Evolutionary conservation across 2,329 filamentous ascomycete genomes (phyloP).

Genomic region (Phaeosphaeriaceae sp.): DNA sequence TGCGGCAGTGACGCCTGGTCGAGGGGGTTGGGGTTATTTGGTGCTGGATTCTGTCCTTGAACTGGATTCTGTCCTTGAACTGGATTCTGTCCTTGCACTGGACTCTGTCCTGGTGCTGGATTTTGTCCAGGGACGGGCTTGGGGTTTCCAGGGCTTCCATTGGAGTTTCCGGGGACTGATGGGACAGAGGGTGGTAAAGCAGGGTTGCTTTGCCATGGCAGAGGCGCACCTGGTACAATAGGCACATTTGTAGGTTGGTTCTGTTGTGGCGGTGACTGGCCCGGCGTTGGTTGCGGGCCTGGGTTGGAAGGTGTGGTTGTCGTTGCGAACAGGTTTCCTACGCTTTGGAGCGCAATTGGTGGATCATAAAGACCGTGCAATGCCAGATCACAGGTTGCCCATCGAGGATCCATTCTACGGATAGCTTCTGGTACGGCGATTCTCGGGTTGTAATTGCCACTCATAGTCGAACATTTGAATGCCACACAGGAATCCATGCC

Average conservation of each 20-base stretch:
- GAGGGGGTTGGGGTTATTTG: not conserved
- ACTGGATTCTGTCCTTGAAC: not conserved
- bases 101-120: not conserved
- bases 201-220: conserved; percentile 6
- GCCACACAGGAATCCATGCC: conserved; percentile 12
- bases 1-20: not conserved
- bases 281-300: conserved; percentile 8
- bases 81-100: not conserved
- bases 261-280: conserved; percentile 28
- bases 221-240: conserved; percentile 2
- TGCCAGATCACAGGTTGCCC: conserved; percentile 23
- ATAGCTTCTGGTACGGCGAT: conserved; percentile 24
- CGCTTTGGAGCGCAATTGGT: conserved; percentile 13
- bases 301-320: conserved; percentile 7
- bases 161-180: not conserved
- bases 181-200: conserved; percentile 3
- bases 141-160: conserved; percentile 1
- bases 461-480: conserved; percentile 13
- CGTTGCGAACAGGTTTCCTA: conserved; percentile 22
- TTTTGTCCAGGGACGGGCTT: not conserved
- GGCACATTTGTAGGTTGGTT: conserved; percentile 14
- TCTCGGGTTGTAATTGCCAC: conserved; percentile 18
- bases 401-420: conserved; percentile 18
- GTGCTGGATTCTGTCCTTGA: conserved; percentile 4
- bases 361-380: conserved; percentile 23